Evolutionary conservation across 2,329 filamentous ascomycete genomes (phyloP), one percentile per base, ranked within the genome.

Genomic region (Colletotrichum sp.): DNA sequence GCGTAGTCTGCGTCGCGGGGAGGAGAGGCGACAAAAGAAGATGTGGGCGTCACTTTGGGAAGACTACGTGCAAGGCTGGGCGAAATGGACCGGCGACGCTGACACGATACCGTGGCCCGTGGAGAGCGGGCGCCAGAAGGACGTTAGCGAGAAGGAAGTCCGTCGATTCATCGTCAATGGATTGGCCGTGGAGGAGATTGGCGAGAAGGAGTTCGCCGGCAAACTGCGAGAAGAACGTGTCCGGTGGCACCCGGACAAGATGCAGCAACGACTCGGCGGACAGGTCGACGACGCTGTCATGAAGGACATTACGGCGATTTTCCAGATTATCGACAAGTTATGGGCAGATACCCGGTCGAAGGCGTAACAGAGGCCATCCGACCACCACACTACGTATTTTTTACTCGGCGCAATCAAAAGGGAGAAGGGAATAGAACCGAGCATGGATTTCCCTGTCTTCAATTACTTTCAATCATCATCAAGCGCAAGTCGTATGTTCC

Each of bases 191-290:
- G 84, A 86, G 32, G 85, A 86, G 3, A 80, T 87, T 4, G 88
- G 88, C 24, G 87, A 88, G 79, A 85, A 81, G 74, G 85, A 86
- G 12, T 88, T 89, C 67, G 82, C 88, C 24, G 84, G 87, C 9
- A 86, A 84, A 74, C 88, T 99, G 69, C 98, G 98, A 85, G 87
- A 92, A 7, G 97, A 99, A 87, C 92, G 97, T 68, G 93, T 99
- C 21, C 90, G 96, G 18, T 99, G 97, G 97, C 97, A 99, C 87
- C 97, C 97, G 6, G 97, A 99, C 86, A 99, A 99, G 88, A 94
- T 99, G 72, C 95, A 98, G 87, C 97, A 98, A 86, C 92, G 93
- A 69, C 93, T 98, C 76, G 95, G 95, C 5, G 92, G 91, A 0
- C 87, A 91, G 75, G 92, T 98, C 65, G 93, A 96, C 64, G 89